phyloP scores from a whole-genome alignment of 306 rosid genomes.

The Rosa rugosa region DNA sequence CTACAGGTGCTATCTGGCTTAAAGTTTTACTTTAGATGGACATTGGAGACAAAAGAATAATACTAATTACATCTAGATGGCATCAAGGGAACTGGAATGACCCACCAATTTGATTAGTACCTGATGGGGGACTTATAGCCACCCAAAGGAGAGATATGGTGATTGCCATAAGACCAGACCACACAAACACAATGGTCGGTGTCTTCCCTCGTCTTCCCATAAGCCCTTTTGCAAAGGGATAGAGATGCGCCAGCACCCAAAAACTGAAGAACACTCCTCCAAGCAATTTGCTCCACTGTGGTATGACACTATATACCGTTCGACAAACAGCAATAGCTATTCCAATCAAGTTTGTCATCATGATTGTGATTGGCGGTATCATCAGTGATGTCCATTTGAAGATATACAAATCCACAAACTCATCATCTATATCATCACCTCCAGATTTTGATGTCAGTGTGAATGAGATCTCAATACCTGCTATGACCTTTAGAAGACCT shows the following conservation, averaged over 20 bases:
- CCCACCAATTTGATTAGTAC: constrained; percentile 57
- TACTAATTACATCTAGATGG: neutral
- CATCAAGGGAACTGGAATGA: constrained; percentile 60
- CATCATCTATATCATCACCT: constrained; percentile 61
- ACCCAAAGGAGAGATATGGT: constrained; percentile 80
- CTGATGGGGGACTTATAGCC: constrained; percentile 68
- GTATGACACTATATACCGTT: constrained; percentile 51
- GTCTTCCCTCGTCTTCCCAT: constrained; percentile 73
- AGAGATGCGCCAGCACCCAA: constrained; percentile 72
- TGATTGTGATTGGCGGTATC: constrained; percentile 70
- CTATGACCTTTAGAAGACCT: constrained; percentile 67
- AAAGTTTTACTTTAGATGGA: neutral
- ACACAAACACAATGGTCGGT: constrained; percentile 69
- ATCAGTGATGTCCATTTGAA: constrained; percentile 67
- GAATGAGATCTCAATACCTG: constrained; percentile 78
- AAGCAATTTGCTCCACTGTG: constrained; percentile 56
- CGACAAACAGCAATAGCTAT: constrained; percentile 54
- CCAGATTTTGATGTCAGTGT: constrained; percentile 70
- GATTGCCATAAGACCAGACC: constrained; percentile 73
- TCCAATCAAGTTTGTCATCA: constrained; percentile 67
- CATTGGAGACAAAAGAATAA: neutral
- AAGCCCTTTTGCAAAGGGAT: constrained; percentile 81
- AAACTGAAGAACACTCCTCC: constrained; percentile 79
- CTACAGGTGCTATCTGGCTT: neutral
- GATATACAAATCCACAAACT: constrained; percentile 53